Conservation (phyloP, 2,329 filamentous ascomycete genomes). For the Fusarium goolgardi region DNA sequence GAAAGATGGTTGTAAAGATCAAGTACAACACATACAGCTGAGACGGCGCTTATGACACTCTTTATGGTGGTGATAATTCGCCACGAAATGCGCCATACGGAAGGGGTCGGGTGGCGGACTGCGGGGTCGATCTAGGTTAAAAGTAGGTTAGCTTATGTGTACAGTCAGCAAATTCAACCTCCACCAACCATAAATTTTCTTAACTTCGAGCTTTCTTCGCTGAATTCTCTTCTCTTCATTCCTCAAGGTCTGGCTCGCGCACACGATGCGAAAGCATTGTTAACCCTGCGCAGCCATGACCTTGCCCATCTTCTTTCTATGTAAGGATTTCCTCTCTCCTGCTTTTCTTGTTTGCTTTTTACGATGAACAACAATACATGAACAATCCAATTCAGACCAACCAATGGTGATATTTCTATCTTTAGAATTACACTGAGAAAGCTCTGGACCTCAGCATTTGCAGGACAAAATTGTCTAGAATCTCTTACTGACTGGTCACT, state of each 20-base stretch:
- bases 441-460: conserved; percentile 40
- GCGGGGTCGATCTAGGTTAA: conserved; percentile 39
- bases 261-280: conserved; percentile 43
- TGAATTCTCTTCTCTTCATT: conserved; percentile 37
- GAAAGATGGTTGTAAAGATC: conserved; percentile 39
- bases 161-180: conserved; percentile 45
- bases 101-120: conserved; percentile 36
- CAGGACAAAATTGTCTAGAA: conserved; percentile 9
- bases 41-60: conserved; percentile 27
- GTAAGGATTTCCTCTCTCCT: conserved; percentile 36
- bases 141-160: conserved; percentile 41
- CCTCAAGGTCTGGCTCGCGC: conserved; percentile 39
- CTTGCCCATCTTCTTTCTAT: conserved; percentile 35
- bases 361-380: conserved; percentile 55
- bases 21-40: conserved; percentile 17
- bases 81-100: conserved; percentile 53
- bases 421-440: conserved; percentile 69
- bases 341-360: conserved; percentile 32
- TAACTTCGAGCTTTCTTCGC: conserved; percentile 13
- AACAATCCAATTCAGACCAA: conserved; percentile 74
- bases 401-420: conserved; percentile 67
- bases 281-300: conserved; percentile 17
- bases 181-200: conserved; percentile 46
- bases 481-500: conserved; percentile 35
- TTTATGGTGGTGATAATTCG: conserved; percentile 47